Percentiles rank a stretch among this genome's conserved stretches.
Evolutionary conservation across 768 basidiomycete genomes (phyloP).

Genomic region (Hemileccinum impolitum): DNA sequence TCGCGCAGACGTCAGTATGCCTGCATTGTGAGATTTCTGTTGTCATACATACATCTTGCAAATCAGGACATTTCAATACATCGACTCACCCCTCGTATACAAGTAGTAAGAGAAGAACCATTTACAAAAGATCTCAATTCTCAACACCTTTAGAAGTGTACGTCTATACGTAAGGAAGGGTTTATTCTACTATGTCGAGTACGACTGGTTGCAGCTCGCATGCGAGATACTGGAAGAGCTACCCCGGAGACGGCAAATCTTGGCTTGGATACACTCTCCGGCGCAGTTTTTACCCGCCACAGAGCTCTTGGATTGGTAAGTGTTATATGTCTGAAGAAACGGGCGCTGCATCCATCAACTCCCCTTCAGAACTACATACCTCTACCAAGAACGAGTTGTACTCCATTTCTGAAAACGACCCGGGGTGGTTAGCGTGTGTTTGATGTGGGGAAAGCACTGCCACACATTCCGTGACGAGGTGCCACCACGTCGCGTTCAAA

Average conservation of each 20-base stretch:
- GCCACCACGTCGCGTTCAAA: constrained; percentile 79
- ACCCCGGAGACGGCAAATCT: constrained; percentile 71
- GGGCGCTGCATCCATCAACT: neutral
- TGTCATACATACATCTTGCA: too few species aligned
- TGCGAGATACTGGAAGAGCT: constrained; percentile 57
- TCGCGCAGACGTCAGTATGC: too few species aligned
- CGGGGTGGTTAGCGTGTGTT: neutral
- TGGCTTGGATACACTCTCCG: constrained; percentile 53
- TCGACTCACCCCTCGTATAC: too few species aligned
- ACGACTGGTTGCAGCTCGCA: constrained; percentile 59
- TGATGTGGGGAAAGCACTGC: neutral
- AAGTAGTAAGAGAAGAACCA: too few species aligned
- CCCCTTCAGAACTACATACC: constrained; percentile 6
- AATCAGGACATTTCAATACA: too few species aligned
- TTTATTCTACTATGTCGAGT: constrained; percentile 41
- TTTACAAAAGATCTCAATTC: neutral
- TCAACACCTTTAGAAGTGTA: neutral
- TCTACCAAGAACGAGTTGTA: constrained; percentile 18
- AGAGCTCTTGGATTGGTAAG: constrained; percentile 68
- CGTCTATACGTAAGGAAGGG: neutral
- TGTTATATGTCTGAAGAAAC: constrained; percentile 50
- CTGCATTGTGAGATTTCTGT: too few species aligned
- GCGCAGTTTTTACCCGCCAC: constrained; percentile 49
- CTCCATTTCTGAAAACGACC: constrained; percentile 21
- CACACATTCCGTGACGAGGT: constrained; percentile 65